Conservation (phyloP, 2,329 filamentous ascomycete species). For the Exophiala xenobiotica region DNA sequence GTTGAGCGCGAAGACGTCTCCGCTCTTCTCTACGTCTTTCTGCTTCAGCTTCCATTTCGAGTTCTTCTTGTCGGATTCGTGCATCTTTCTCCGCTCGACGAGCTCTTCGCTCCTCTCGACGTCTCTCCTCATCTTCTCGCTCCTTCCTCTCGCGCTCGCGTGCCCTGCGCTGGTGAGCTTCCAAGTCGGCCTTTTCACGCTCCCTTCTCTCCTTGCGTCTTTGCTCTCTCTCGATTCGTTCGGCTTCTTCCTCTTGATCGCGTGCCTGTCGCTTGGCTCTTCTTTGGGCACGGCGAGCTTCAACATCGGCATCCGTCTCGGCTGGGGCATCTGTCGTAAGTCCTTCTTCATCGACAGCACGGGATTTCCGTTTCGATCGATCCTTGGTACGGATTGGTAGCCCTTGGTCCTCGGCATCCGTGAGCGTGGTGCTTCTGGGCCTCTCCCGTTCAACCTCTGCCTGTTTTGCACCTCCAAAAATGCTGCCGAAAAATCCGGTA, state of each 20-base stretch:
- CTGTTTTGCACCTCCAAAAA: slow-evolving; percentile 61
- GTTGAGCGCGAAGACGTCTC: slow-evolving; percentile 26
- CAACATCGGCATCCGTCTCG: slow-evolving; percentile 57
- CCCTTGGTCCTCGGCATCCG: slow-evolving; percentile 28
- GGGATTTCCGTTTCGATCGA: slow-evolving; percentile 40
- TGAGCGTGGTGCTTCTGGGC: slow-evolving; percentile 28
- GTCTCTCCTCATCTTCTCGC: slow-evolving; percentile 56
- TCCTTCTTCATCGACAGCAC: slow-evolving; percentile 53
- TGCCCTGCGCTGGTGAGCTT: slow-evolving; percentile 42
- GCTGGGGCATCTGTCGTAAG: slow-evolving; percentile 46
- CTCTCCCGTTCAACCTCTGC: slow-evolving; percentile 24
- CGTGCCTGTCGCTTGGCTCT: slow-evolving; percentile 52
- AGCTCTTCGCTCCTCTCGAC: slow-evolving; percentile 59
- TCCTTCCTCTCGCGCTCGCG: slow-evolving; percentile 53
- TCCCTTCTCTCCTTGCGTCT: slow-evolving; percentile 47
- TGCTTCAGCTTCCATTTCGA: slow-evolving; percentile 37
- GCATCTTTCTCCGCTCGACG: slow-evolving; percentile 44
- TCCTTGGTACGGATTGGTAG: slow-evolving; percentile 33
- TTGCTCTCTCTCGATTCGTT: slow-evolving; percentile 36
- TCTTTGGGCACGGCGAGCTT: slow-evolving; percentile 64
- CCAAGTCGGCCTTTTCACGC: slow-evolving; percentile 57
- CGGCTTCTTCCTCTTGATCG: slow-evolving; percentile 41
- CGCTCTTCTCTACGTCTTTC: slow-evolving; percentile 41
- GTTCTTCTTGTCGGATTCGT: slow-evolving; percentile 35
- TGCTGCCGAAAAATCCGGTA: slow-evolving; percentile 55